Percentiles rank a stretch among this genome's conserved stretches.
These are phyloP conservation scores for Cladophialophora bantiana DNA, from an alignment of 2,329 filamentous ascomycete genomes.

Conservation along the genomic window DNA sequence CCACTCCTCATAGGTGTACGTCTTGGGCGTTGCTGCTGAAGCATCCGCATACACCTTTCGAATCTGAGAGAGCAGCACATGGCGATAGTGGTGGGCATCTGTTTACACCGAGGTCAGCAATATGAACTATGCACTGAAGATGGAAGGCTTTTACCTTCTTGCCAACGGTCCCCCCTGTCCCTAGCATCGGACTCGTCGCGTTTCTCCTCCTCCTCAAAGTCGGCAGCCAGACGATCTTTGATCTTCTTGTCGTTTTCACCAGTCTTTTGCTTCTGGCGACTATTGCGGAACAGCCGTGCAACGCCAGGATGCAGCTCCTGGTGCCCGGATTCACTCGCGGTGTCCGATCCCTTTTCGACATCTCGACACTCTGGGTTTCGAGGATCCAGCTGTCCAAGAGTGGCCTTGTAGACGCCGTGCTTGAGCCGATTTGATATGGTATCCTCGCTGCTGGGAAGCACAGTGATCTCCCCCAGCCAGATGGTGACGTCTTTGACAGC, in stretches of 20 bases:
- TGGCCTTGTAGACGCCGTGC: conserved; percentile 40
- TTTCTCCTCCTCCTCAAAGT: conserved; percentile 53
- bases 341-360: conserved; percentile 19
- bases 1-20: conserved; percentile 55
- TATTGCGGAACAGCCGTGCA: conserved; percentile 27
- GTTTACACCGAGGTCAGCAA: conserved; percentile 7
- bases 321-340: conserved; percentile 23
- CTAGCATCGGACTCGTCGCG: conserved; percentile 51
- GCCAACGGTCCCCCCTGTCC: conserved; percentile 51
- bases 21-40: conserved; percentile 44
- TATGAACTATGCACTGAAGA: not conserved
- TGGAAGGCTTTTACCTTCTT: conserved; percentile 47
- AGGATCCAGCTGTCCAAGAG: conserved; percentile 29
- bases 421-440: conserved; percentile 44
- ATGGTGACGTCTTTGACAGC: conserved; percentile 62
- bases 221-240: conserved; percentile 46
- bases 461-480: conserved; percentile 62
- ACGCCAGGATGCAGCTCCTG: conserved; percentile 40
- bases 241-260: conserved; percentile 18
- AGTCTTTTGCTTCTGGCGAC: conserved; percentile 20
- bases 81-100: conserved; percentile 55
- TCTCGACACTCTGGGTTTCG: conserved; percentile 14
- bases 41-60: conserved; percentile 50
- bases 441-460: conserved; percentile 59
- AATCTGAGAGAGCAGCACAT: conserved; percentile 49